Base-by-base conservation (phyloP, 2,329 filamentous ascomycete genomes). In the Paramyrothecium sp. region DNA sequence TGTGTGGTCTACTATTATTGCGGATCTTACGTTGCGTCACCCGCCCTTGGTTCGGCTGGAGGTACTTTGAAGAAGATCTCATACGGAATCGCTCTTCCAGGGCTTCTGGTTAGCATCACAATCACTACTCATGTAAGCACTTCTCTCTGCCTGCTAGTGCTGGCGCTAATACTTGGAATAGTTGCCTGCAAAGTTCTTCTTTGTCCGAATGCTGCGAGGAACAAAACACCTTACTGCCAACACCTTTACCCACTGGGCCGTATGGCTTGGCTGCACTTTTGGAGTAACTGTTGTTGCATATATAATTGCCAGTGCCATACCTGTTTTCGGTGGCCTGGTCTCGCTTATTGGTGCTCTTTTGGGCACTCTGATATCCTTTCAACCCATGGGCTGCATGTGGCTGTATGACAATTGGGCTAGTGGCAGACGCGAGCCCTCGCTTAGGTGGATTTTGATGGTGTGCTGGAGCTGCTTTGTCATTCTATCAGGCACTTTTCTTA, bases 371-470 rank as follows among this genome's bases (percentile, higher is more conserved):
- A 62, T 68, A 50, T 64, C 70, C 3, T 62, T 65, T 33, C 59
- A 68, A 33, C 61, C 63, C 3, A 60, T 60, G 56, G 63, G 62
- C 2, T 65, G 62, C 48, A 65, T 65, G 63, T 65, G 63, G 63
- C 55, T 65, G 1, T 65, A 64, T 21, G 62, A 64, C 52, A 63
- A 64, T 54, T 65, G 61, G 61, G 33, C 13, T n/a, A 51, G 46
- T 16, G 56, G 58, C 1, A 54, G 50, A 8, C 19, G 46, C 1
- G 38, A 48, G n/a, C 44, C 7, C 22, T 33, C 54, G 22, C 46
- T n/a, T 20, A 53, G 26, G 17, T 65, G 63, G 63, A 49, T n/a
- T 21, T 38, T 58, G 13, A 64, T 64, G 62, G 58, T 63, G 48
- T 30, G 26, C 26, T 30, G 26, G 56, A 49, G 62, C n/a, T 21